Percentiles rank a stretch among this genome's conserved stretches.
phyloP scores from a whole-genome alignment of 306 rosid species.

The Comarum palustre region DNA sequence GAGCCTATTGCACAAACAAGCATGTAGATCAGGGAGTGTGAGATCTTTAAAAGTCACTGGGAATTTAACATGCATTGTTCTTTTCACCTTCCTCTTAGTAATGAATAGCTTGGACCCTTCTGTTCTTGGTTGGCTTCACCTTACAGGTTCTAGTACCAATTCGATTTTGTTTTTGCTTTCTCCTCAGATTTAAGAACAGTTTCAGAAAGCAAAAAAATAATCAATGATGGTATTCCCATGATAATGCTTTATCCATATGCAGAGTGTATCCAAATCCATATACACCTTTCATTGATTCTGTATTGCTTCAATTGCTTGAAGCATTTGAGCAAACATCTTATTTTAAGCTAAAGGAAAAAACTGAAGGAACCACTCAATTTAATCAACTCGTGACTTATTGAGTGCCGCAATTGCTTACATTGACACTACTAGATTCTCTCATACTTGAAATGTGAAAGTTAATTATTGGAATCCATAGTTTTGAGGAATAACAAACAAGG shows the following conservation, averaged over 20 bases:
- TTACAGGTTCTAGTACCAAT: constrained; percentile 30
- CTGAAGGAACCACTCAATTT: background rate
- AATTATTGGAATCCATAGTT: background rate
- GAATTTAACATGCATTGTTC: background rate
- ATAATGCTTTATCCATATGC: constrained; percentile 26
- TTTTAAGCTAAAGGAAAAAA: background rate
- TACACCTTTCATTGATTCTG: background rate
- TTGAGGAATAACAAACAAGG: background rate
- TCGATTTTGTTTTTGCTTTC: constrained; percentile 35
- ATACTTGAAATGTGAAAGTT: background rate
- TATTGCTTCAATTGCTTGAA: background rate
- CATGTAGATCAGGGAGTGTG: constrained; percentile 45
- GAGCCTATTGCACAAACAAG: constrained; percentile 53
- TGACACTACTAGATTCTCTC: background rate
- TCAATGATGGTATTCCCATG: constrained; percentile 22
- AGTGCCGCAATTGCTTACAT: background rate
- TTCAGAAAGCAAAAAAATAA: constrained; percentile 23
- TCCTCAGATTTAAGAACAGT: constrained; percentile 49
- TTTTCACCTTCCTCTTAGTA: constrained; percentile 24
- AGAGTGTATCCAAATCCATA: constrained; percentile 18
- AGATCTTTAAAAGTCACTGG: background rate
- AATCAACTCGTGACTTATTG: background rate
- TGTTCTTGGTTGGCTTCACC: constrained; percentile 20
- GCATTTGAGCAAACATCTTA: background rate
- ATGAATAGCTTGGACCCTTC: constrained; percentile 41